phyloP scores from a whole-genome alignment of 768 basidiomycete genomes.

The Coprinopsis marcescibilis region DNA sequence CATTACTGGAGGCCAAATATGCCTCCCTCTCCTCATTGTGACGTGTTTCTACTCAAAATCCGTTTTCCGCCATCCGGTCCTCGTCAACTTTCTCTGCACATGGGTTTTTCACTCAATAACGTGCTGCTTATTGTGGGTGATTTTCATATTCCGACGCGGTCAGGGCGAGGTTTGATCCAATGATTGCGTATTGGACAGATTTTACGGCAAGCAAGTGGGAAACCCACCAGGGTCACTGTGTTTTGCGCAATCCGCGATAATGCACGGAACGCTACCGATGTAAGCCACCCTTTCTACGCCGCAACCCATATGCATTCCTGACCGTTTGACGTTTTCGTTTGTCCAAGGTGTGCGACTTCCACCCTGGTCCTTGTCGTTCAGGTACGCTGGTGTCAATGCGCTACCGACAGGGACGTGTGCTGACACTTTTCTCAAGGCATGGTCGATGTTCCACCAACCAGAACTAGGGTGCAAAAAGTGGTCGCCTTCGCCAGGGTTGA shows the following conservation, averaged over 20 bases:
- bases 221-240: constrained; percentile 33
- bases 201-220: constrained; percentile 8
- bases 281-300: constrained; percentile 20
- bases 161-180: background rate
- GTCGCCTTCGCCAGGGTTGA: background rate
- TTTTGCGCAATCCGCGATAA: constrained; percentile 45
- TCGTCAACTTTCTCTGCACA: constrained; percentile 53
- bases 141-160: background rate
- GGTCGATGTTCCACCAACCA: constrained; percentile 8
- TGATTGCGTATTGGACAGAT: background rate
- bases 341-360: constrained; percentile 21
- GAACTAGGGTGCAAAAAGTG: background rate
- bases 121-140: constrained; percentile 45
- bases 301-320: background rate
- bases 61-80: constrained; percentile 40
- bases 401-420: too few species aligned
- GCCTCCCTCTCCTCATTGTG: constrained; percentile 42
- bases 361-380: constrained; percentile 24
- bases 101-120: constrained; percentile 52
- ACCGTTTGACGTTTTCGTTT: too few species aligned
- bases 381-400: too few species aligned
- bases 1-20: constrained; percentile 47
- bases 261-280: constrained; percentile 50
- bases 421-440: background rate
- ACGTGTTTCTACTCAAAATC: constrained; percentile 39